Conservation (phyloP, 306 rosid species). For the Ochetophila trinervis region DNA sequence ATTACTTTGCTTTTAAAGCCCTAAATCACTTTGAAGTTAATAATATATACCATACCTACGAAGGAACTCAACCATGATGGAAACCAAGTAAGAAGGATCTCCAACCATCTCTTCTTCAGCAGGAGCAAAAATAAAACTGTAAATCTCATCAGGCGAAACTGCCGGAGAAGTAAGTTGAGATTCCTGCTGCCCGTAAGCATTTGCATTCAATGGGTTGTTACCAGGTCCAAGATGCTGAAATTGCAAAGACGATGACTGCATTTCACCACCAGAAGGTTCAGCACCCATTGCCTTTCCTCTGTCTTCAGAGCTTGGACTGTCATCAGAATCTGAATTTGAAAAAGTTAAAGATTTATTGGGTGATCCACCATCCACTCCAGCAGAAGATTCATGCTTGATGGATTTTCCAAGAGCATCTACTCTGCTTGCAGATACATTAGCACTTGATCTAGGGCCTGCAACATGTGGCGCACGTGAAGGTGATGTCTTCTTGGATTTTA, state of each 20-base stretch:
- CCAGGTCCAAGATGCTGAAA: slow-evolving; percentile 26
- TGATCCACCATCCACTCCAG: slow-evolving; percentile 43
- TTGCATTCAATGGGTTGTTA: slow-evolving; percentile 31
- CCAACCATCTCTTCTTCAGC: slow-evolving; percentile 93
- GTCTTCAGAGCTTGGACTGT: slow-evolving; percentile 42
- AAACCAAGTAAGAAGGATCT: slow-evolving; percentile 85
- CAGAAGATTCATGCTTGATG: slow-evolving; percentile 40
- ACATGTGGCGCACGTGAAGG: slow-evolving; percentile 48
- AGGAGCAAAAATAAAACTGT: slow-evolving; percentile 75
- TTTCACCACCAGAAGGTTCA: slow-evolving; percentile 41
- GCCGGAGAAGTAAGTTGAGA: slow-evolving; percentile 78
- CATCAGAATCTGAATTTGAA: slow-evolving; percentile 61
- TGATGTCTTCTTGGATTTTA: slow-evolving; percentile 53
- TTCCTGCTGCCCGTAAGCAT: slow-evolving; percentile 56
- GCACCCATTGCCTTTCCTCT: slow-evolving; percentile 33
- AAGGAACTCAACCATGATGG: slow-evolving; percentile 79
- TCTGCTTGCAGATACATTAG: slow-evolving; percentile 44
- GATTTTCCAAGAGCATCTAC: slow-evolving; percentile 50
- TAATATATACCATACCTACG: slow-evolving; percentile 51
- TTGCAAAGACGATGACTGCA: slow-evolving; percentile 47
- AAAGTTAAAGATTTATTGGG: slow-evolving; percentile 31
- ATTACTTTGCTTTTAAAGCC: slow-evolving; percentile 13
- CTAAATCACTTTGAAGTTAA: slow-evolving; percentile 12
- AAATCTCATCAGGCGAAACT: slow-evolving; percentile 91
- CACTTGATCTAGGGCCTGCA: slow-evolving; percentile 32